Evolutionary conservation across 225 moss, liverwort and hornwort species (phyloP).

Genomic region (Bryoerythrophyllum caledonicum): DNA sequence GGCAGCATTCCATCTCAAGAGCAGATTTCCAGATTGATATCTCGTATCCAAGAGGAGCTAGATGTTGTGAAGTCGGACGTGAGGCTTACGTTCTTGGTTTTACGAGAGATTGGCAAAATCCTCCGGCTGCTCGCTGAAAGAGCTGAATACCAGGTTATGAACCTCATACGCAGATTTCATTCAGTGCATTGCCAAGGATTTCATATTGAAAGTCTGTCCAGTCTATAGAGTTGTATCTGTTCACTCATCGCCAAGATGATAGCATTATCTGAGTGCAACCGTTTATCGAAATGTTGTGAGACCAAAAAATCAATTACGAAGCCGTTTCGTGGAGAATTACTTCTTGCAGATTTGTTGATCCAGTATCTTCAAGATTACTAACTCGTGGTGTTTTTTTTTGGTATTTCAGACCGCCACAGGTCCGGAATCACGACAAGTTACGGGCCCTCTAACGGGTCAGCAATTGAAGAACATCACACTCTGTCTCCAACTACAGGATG

Average conservation of each 20-base stretch:
- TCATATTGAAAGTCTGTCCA: neutral
- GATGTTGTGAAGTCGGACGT: slow-evolving; percentile 79
- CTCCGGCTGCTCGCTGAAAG: slow-evolving; percentile 86
- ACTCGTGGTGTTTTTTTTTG: slow-evolving; percentile 15
- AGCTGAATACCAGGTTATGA: slow-evolving; percentile 73
- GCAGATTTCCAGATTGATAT: slow-evolving; percentile 75
- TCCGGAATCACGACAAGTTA: slow-evolving; percentile 88
- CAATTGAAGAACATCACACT: slow-evolving; percentile 90
- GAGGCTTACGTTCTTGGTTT: slow-evolving; percentile 75
- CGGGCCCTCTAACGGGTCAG: slow-evolving; percentile 65
- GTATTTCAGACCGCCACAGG: slow-evolving; percentile 67
- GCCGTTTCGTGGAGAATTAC: slow-evolving; percentile 7
- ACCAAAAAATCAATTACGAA: neutral
- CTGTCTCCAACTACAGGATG: slow-evolving; percentile 87
- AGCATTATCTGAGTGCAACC: neutral
- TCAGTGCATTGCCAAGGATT: neutral
- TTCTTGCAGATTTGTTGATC: neutral
- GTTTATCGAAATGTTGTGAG: neutral
- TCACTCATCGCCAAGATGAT: slow-evolving; percentile 14
- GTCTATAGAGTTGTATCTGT: neutral
- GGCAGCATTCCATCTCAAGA: slow-evolving; percentile 97
- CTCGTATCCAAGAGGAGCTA: slow-evolving; percentile 91
- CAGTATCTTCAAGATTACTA: slow-evolving; percentile 13
- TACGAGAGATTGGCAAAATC: slow-evolving; percentile 87
- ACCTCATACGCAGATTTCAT: slow-evolving; percentile 6